Evolutionary conservation across 192 early-diverging fungal species (phyloP).

Genomic region (Backusella tarrabulga): DNA sequence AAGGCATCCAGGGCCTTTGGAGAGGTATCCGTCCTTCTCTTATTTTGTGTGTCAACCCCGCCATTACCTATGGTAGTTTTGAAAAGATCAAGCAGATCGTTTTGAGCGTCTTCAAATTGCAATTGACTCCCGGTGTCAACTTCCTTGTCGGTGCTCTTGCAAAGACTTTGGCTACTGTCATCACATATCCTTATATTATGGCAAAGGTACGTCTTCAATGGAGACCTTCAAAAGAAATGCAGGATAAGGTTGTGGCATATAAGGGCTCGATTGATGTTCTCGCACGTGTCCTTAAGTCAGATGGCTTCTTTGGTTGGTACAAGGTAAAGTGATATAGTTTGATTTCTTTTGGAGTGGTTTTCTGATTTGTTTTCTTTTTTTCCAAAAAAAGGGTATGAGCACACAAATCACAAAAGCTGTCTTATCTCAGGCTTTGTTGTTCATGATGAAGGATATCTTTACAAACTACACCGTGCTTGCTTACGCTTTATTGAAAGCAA

Average conservation of each 20-base stretch:
- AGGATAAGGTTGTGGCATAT: slow-evolving; percentile 59
- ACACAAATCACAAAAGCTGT: slow-evolving; percentile 98
- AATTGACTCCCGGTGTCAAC: slow-evolving; percentile 71
- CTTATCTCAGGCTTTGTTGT: slow-evolving; percentile 94
- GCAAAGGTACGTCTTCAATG: slow-evolving; percentile 97
- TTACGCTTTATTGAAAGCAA: neutral
- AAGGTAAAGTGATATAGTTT: slow-evolving; percentile 55
- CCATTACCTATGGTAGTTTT: slow-evolving; percentile 97
- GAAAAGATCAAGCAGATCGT: slow-evolving; percentile 72
- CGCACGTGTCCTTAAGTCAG: slow-evolving; percentile 67
- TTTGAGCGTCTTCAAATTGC: slow-evolving; percentile 47
- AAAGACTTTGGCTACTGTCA: slow-evolving; percentile 87
- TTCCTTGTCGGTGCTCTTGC: slow-evolving; percentile 90
- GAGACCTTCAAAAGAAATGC: slow-evolving; percentile 72
- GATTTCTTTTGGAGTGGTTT: neutral
- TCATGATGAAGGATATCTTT: slow-evolving; percentile 95
- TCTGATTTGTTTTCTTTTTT: neutral
- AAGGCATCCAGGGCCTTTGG: slow-evolving; percentile 87
- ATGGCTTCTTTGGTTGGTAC: slow-evolving; percentile 93
- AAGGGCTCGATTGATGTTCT: slow-evolving; percentile 85
- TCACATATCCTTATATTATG: slow-evolving; percentile 98
- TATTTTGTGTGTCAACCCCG: slow-evolving; percentile 91
- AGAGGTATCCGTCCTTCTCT: slow-evolving; percentile 90
- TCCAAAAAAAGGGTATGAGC: slow-evolving; percentile 77
- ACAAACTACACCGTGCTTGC: slow-evolving; percentile 55